Percentiles rank a stretch among this genome's conserved stretches.
phyloP scores from a whole-genome alignment of 2,329 filamentous ascomycete genomes.

The Epichloe hybrida region DNA sequence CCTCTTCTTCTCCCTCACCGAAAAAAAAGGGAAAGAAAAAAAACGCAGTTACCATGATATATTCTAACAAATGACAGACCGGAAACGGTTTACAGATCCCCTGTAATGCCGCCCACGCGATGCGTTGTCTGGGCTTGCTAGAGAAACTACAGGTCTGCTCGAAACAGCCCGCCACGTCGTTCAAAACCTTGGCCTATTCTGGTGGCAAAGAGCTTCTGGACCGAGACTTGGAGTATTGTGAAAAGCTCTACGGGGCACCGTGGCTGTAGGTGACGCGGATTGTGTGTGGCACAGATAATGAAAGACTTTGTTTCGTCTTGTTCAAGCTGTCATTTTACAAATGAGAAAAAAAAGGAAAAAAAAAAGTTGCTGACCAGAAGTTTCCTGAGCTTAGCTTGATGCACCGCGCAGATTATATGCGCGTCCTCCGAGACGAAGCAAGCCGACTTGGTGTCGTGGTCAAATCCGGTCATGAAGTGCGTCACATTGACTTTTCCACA shows the following conservation, averaged over 20 bases:
- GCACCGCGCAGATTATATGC: slow-evolving; percentile 8
- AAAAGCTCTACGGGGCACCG: slow-evolving; percentile 8
- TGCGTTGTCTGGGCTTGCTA: slow-evolving; percentile 8
- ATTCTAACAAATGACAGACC: slow-evolving; percentile 2
- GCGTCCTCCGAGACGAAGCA: slow-evolving; percentile 7
- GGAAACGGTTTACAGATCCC: slow-evolving; percentile 10
- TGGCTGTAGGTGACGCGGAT: slow-evolving; percentile 8
- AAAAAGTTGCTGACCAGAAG: neutral
- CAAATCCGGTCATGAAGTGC: slow-evolving; percentile 4
- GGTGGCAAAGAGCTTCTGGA: slow-evolving; percentile 3
- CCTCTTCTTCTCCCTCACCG: neutral
- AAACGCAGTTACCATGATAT: no score
- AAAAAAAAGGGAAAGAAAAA: neutral
- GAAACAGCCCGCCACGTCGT: neutral
- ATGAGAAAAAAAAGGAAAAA: no score
- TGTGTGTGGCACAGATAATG: no score
- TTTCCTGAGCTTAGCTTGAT: slow-evolving; percentile 2
- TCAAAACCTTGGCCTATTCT: neutral
- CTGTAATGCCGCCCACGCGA: slow-evolving; percentile 8
- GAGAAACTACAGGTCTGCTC: slow-evolving; percentile 4
- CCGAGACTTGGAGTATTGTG: slow-evolving; percentile 4
- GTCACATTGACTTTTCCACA: slow-evolving; percentile 3
- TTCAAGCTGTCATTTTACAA: no score
- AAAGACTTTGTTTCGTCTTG: no score
- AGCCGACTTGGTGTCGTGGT: slow-evolving; percentile 3